Evolutionary conservation across 306 rosid species (phyloP), one percentile per base, ranked within the genome.

Genomic region (Vicia sativa): DNA sequence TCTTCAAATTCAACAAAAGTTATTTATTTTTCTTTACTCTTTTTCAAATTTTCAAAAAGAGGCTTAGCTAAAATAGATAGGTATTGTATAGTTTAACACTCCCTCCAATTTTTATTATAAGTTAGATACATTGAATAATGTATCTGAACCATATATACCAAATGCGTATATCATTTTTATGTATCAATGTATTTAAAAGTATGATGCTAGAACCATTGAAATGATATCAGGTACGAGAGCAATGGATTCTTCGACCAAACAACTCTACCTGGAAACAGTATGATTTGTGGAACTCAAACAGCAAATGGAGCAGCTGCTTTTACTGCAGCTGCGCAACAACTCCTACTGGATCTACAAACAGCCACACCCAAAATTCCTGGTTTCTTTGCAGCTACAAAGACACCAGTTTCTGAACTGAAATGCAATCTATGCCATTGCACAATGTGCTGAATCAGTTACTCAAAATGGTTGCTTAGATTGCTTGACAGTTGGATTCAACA

Each of bases 361-460:
- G 82, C 82, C 44, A 77, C 77, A 28, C 85, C 85, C 1, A 81
- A 42, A 70, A 77, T 81, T 16, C 7, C 25, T 25, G 82, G 77
- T 44, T 81, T 10, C 63, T 81, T 57, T 73, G 85, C 82, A 49
- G 85, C 82, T 48, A 81, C 82, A 7, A 77, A 73, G 62, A 73
- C 82, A 4, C 57, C 14, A 64, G 21, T 77, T 7, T 44, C 46
- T 25, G 77, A 66, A 73, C 50, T 34, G 79, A 67, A 74, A 60
- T 41, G 55, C 87, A 55, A 69, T 86, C 16, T 84, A 82, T 59
- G 91, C 85, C 8, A 62, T 88, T 60, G 91, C 95, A 58, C 95
- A 88, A 34, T 88, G 85, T 77, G 77, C 73, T 44, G 67, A 77
- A 29, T 68, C 79, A 34, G 71, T 69, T 38, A 49, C 82, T 16